A percentile compares a stretch with the other conserved stretches of the same genome.
phyloP scores from a whole-genome alignment of 345 rosid species.

The Euphorbia tirucalli region DNA sequence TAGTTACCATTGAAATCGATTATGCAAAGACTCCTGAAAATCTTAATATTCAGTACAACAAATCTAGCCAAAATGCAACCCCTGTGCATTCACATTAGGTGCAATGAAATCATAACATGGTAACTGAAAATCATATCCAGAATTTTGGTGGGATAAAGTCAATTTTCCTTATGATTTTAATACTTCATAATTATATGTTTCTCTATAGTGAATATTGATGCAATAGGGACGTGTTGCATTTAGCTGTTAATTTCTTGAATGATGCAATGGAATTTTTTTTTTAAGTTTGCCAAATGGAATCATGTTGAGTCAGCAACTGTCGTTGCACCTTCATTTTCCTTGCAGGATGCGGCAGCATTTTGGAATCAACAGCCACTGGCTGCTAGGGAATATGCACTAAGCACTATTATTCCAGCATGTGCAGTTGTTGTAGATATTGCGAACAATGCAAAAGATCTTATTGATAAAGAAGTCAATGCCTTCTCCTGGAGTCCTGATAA shows the following conservation, averaged over 20 bases:
- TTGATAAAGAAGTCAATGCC: conserved; percentile 78
- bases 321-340: conserved; percentile 9
- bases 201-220: background rate
- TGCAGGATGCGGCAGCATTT: conserved; percentile 77
- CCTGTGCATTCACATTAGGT: background rate
- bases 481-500: conserved; percentile 84
- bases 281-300: background rate
- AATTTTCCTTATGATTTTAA: background rate
- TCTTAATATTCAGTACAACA: background rate
- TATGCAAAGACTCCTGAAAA: background rate
- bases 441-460: conserved; percentile 70
- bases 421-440: conserved; percentile 65
- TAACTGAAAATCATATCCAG: background rate
- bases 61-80: background rate
- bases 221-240: background rate
- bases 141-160: background rate
- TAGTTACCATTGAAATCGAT: background rate
- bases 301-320: background rate
- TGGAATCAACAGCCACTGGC: conserved; percentile 90
- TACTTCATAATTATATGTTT: background rate
- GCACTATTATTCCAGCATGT: conserved; percentile 82
- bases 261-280: background rate
- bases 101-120: background rate
- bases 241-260: background rate
- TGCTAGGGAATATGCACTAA: conserved; percentile 81